Conservation (phyloP, 1,284 basidiomycete genomes). For the Pholiota adiposa region DNA sequence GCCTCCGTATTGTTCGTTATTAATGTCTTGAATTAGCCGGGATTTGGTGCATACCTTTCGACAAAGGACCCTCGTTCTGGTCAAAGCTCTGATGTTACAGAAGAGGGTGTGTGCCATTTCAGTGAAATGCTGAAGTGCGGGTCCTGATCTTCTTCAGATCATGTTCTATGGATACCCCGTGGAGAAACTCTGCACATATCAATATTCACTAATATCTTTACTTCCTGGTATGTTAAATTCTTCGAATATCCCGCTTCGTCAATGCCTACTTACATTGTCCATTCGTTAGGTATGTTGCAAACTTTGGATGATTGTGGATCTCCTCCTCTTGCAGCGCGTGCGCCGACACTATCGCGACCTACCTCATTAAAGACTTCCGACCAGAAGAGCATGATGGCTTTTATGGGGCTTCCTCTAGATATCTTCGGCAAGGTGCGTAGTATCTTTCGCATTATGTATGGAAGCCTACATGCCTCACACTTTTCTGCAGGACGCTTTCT, state of each 20-base stretch:
- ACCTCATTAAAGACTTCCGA: slow-evolving; percentile 90
- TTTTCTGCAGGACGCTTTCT: slow-evolving; percentile 80
- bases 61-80: slow-evolving; percentile 89
- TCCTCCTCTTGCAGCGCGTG: slow-evolving; percentile 78
- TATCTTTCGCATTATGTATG: too few relatives aligned
- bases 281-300: slow-evolving; percentile 72
- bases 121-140: neutral
- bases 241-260: neutral
- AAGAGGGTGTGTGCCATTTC: slow-evolving; percentile 62
- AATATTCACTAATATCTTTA: slow-evolving; percentile 91
- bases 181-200: slow-evolving; percentile 94
- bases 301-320: slow-evolving; percentile 92
- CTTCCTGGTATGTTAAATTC: slow-evolving; percentile 65
- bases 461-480: too few relatives aligned
- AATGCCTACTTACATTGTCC: slow-evolving; percentile 22
- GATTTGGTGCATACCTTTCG: slow-evolving; percentile 95
- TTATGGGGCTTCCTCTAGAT: slow-evolving; percentile 89
- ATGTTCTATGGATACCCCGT: slow-evolving; percentile 99
- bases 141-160: slow-evolving; percentile 56
- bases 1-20: neutral
- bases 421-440: slow-evolving; percentile 77
- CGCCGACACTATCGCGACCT: slow-evolving; percentile 69
- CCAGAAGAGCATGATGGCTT: slow-evolving; percentile 88
- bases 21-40: slow-evolving; percentile 49
- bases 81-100: slow-evolving; percentile 95